phyloP scores from a whole-genome alignment of 768 basidiomycete genomes.

The Macrolepiota fuliginosa region DNA sequence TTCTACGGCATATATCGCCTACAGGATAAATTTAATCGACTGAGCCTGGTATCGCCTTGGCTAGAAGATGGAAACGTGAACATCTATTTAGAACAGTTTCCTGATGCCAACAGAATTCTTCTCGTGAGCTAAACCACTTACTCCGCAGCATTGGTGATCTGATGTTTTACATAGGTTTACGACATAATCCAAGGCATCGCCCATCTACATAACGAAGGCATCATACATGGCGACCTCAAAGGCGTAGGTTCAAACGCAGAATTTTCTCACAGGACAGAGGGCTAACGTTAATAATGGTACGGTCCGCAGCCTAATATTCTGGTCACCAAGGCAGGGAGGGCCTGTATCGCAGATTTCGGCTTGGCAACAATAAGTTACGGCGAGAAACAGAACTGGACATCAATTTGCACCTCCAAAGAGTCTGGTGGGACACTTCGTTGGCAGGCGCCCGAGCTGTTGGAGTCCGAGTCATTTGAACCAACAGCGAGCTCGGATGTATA shows the following conservation, averaged over 20 bases:
- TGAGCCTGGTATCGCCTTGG: constrained; percentile 34
- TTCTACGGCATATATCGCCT: constrained; percentile 30
- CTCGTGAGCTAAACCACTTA: constrained; percentile 3
- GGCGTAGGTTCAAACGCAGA: constrained; percentile 12
- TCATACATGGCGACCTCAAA: constrained; percentile 42
- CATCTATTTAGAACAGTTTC: constrained; percentile 19
- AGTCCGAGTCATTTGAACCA: constrained; percentile 1
- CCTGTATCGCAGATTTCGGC: constrained; percentile 52
- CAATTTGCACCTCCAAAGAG: constrained; percentile 15
- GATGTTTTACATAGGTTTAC: constrained; percentile 19
- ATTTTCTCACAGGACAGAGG: neutral
- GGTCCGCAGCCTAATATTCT: constrained; percentile 42
- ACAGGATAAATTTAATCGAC: constrained; percentile 21
- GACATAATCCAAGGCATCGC: constrained; percentile 29
- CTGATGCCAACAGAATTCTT: constrained; percentile 17
- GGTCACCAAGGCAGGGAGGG: constrained; percentile 35
- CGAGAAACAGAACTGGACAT: constrained; percentile 16
- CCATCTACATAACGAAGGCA: constrained; percentile 28
- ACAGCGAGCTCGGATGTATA: constrained; percentile 18
- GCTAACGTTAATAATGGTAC: neutral
- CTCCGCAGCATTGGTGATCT: neutral
- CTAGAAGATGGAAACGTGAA: constrained; percentile 31
- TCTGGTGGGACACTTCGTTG: constrained; percentile 16
- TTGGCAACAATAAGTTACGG: constrained; percentile 28
- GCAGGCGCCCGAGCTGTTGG: constrained; percentile 20